Percentiles rank a stretch among this genome's conserved stretches.
These are phyloP conservation scores for Odontarrhena argentea DNA, from an alignment of 345 rosid species.

Conservation along the genomic window DNA sequence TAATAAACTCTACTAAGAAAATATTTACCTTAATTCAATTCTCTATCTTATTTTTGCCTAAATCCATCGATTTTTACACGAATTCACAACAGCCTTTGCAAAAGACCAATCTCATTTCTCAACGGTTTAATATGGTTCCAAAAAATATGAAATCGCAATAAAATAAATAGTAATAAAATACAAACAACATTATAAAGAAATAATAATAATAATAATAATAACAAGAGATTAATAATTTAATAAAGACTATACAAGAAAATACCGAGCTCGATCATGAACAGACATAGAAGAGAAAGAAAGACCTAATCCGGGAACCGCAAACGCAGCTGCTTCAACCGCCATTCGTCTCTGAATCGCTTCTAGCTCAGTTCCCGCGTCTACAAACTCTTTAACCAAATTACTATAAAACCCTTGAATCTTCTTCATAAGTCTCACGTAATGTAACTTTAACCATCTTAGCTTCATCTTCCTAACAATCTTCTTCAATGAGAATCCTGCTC, in stretches of 20 bases:
- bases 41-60: too few species aligned
- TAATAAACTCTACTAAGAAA: too few species aligned
- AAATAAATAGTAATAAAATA: conserved; percentile 9
- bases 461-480: conserved; percentile 56
- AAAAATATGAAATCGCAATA: conserved; percentile 13
- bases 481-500: conserved; percentile 41
- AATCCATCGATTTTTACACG: too few species aligned
- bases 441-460: conserved; percentile 59
- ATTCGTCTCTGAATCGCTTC: conserved; percentile 66
- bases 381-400: conserved; percentile 56
- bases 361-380: conserved; percentile 47
- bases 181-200: background rate
- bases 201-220: background rate
- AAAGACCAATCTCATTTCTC: background rate
- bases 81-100: background rate
- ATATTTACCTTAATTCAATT: too few species aligned
- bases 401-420: conserved; percentile 59
- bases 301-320: conserved; percentile 69
- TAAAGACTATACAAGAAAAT: conserved; percentile 32
- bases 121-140: conserved; percentile 3
- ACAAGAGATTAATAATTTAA: conserved; percentile 1
- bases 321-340: conserved; percentile 55
- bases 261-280: conserved; percentile 45
- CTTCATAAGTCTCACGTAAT: conserved; percentile 48
- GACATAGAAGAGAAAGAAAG: conserved; percentile 50